A percentile compares a stretch with the other conserved stretches of the same genome.
These are phyloP conservation scores for Draba incana DNA, from an alignment of 345 rosid species.

Conservation along the genomic window DNA sequence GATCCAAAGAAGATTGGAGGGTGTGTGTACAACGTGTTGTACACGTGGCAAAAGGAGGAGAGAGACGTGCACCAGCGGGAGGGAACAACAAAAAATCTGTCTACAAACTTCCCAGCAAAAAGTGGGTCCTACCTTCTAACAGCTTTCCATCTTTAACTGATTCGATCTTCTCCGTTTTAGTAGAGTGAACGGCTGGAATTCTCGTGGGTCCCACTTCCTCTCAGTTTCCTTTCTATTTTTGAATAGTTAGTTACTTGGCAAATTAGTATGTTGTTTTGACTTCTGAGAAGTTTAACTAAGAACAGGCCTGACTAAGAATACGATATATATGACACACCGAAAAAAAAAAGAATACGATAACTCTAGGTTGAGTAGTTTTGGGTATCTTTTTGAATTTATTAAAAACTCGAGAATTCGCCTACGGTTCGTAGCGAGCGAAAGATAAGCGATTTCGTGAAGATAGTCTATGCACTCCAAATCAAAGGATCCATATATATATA, in stretches of 20 bases:
- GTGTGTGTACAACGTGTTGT: background rate
- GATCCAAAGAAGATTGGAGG: conserved; percentile 19
- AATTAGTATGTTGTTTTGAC: too few relatives aligned
- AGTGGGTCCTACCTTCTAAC: conserved; percentile 39
- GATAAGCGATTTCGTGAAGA: background rate
- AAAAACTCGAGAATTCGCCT: background rate
- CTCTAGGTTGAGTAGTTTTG: too few relatives aligned
- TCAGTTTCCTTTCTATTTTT: background rate
- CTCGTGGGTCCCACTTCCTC: conserved; percentile 11
- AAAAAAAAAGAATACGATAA: too few relatives aligned
- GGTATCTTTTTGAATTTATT: background rate
- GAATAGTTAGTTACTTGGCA: too few relatives aligned
- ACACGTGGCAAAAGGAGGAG: conserved; percentile 45
- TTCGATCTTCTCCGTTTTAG: conserved; percentile 45
- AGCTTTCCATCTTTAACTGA: conserved; percentile 43
- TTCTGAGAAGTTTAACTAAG: too few relatives aligned
- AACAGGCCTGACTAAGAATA: too few relatives aligned
- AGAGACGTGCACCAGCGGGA: conserved; percentile 52
- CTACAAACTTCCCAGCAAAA: conserved; percentile 53
- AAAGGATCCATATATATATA: too few relatives aligned
- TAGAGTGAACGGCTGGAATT: conserved; percentile 38
- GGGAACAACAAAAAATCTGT: conserved; percentile 55
- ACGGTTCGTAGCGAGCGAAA: background rate
- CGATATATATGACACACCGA: too few relatives aligned
- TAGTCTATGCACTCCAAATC: too few relatives aligned